These are phyloP conservation scores for Lactarius indigo DNA, from an alignment of 768 basidiomycete species.

Conservation along the genomic window DNA sequence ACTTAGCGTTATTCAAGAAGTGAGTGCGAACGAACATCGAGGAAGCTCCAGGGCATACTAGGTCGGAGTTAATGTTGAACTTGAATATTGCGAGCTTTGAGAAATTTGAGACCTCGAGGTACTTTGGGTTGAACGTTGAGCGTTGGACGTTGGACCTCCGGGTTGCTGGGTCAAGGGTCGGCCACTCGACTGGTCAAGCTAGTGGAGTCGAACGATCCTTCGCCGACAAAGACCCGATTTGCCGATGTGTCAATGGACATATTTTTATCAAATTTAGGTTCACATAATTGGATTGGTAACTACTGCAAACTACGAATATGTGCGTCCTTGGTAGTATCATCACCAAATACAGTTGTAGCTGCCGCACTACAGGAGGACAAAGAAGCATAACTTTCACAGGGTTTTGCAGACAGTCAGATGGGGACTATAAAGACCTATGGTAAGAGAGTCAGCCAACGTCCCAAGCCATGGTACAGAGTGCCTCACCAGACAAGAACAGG, in stretches of 20 bases:
- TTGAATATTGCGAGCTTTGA: background rate
- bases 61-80: background rate
- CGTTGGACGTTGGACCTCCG: background rate
- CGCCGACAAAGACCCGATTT: background rate
- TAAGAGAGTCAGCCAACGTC: background rate
- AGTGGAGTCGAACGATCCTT: background rate
- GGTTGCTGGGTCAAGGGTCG: background rate
- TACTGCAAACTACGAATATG: too few species aligned
- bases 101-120: background rate
- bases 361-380: background rate
- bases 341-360: too few species aligned
- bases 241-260: background rate
- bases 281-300: background rate
- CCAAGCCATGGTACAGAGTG: background rate
- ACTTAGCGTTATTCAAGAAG: background rate
- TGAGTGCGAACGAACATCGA: slow-evolving; percentile 25
- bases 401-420: slow-evolving; percentile 15
- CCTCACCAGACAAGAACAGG: slow-evolving; percentile 59
- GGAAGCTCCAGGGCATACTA: slow-evolving; percentile 21
- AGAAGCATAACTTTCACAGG: background rate
- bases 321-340: too few species aligned
- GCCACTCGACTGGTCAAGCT: background rate
- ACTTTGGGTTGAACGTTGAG: background rate
- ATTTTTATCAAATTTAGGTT: background rate
- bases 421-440: background rate